phyloP scores from a whole-genome alignment of 345 rosid genomes.

The Heritiera littoralis region DNA sequence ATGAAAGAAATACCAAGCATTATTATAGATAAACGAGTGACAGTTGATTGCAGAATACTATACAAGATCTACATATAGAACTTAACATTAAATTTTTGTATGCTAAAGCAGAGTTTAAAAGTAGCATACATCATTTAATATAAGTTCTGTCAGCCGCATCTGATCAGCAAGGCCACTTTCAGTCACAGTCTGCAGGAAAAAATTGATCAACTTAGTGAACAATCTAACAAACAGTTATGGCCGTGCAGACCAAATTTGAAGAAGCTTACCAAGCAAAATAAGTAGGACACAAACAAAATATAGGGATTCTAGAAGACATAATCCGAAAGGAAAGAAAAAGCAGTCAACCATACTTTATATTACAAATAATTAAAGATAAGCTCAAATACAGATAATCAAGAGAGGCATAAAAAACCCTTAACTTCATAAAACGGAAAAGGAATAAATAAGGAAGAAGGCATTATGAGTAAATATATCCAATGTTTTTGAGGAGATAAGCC shows the following conservation, averaged over 20 bases:
- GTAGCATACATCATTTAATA: constrained; percentile 74
- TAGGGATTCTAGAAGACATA: background rate
- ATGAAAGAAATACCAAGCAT: background rate
- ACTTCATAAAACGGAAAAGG: background rate
- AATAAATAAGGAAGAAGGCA: background rate
- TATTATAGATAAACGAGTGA: background rate
- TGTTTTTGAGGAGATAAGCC: background rate
- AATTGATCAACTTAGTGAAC: constrained; percentile 11
- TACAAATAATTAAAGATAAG: background rate
- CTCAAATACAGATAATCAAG: background rate
- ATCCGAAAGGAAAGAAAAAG: background rate
- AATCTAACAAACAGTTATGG: background rate
- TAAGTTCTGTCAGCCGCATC: constrained; percentile 72
- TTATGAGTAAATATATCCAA: background rate
- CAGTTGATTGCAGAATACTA: background rate
- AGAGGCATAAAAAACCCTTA: background rate
- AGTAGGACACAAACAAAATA: background rate
- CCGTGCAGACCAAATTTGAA: background rate
- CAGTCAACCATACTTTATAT: background rate
- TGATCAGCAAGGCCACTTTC: constrained; percentile 96
- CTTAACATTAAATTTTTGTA: background rate
- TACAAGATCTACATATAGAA: background rate
- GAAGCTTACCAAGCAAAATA: constrained; percentile 2
- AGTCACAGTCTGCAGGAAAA: constrained; percentile 60
- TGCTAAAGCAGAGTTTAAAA: background rate